These are phyloP conservation scores for Cyberlindnera mrakii DNA, from an alignment of 805 yeast species.

Conservation along the genomic window DNA sequence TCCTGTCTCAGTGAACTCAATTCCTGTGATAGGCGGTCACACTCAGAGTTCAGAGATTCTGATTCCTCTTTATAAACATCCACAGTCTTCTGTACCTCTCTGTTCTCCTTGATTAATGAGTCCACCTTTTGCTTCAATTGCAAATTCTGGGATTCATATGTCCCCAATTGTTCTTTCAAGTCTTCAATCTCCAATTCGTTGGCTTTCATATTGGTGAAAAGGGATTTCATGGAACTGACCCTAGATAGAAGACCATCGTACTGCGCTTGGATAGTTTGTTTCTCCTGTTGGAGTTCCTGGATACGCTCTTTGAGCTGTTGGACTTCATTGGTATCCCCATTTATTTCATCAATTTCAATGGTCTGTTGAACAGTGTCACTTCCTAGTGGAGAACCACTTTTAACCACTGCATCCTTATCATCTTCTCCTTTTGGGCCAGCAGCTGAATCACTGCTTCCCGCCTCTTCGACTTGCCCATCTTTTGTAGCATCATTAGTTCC, in stretches of 20 bases:
- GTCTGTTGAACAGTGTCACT: not conserved
- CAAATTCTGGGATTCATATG: slow-evolving; percentile 38
- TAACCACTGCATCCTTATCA: too few species aligned
- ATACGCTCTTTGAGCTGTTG: slow-evolving; percentile 26
- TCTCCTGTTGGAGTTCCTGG: slow-evolving; percentile 37
- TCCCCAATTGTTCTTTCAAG: slow-evolving; percentile 43
- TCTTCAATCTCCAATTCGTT: slow-evolving; percentile 56
- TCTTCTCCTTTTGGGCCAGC: too few species aligned
- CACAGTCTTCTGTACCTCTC: slow-evolving; percentile 28
- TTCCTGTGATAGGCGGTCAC: slow-evolving; percentile 41
- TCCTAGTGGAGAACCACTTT: too few species aligned
- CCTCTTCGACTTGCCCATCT: too few species aligned
- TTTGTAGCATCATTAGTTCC: too few species aligned
- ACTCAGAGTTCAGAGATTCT: slow-evolving; percentile 44
- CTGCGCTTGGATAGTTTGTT: slow-evolving; percentile 50
- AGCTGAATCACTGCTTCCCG: too few species aligned
- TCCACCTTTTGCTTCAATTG: slow-evolving; percentile 30
- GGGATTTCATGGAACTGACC: slow-evolving; percentile 65
- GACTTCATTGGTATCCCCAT: slow-evolving; percentile 6
- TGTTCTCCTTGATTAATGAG: slow-evolving; percentile 26
- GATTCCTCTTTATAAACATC: slow-evolving; percentile 35
- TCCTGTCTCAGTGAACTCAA: slow-evolving; percentile 34
- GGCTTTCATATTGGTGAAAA: slow-evolving; percentile 69
- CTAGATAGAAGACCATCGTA: slow-evolving; percentile 58
- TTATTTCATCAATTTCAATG: not conserved